Evolutionary conservation across 371 early-diverging fungal species (phyloP), one percentile per base, ranked within the genome.

Genomic region (Syncephalastrum monosporum): DNA sequence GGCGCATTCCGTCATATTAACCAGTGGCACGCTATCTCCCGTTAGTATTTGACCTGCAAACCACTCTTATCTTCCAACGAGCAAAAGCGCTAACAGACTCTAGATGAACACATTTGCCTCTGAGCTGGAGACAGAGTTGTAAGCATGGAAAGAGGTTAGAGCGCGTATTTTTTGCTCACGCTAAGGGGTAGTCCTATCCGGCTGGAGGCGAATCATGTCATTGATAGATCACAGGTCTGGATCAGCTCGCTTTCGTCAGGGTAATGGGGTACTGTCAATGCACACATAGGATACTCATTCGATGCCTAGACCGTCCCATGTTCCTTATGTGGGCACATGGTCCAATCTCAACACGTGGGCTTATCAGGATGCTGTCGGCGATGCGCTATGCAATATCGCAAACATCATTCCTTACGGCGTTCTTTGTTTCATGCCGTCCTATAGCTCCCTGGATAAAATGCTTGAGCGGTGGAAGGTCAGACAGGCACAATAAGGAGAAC

Each of bases 11-110:
- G 75, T 94, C 21, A 75, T 91, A n/a, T 69, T 94, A n/a, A 86
- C 92, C 1, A 91, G 91, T 64, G 94, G 94, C 13, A 94, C 94
- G 1, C 78, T 94, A 16, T 84, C 92, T 3, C 95, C 95, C 0
- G 82, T 75, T 63, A 60, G 74, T 57, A n/a, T 25, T 38, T 3
- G 38, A 8, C 42, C 19, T 5, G 16, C 0, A 29, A 33, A 15
- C 4, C 21, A 6, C 4, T 2, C 16, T 12, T 17, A 25, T 10
- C n/a, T 51, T 10, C 3, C 17, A 33, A 0, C 38, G 38, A 33
- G 6, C 6, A 16, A 51, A 29, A 10, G 27, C 38, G 38, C 38
- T 33, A 33, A 33, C 38, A 33, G 10, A 1, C 15, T 7, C 21
- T 66, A 72, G 62, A 58, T 94, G 63, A 74, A 73, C 19, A 85